A percentile compares a stretch with the other conserved stretches of the same genome.
These are phyloP conservation scores for Cladosporium cucumerinum DNA, from an alignment of 2,329 filamentous ascomycete genomes.

Conservation along the genomic window DNA sequence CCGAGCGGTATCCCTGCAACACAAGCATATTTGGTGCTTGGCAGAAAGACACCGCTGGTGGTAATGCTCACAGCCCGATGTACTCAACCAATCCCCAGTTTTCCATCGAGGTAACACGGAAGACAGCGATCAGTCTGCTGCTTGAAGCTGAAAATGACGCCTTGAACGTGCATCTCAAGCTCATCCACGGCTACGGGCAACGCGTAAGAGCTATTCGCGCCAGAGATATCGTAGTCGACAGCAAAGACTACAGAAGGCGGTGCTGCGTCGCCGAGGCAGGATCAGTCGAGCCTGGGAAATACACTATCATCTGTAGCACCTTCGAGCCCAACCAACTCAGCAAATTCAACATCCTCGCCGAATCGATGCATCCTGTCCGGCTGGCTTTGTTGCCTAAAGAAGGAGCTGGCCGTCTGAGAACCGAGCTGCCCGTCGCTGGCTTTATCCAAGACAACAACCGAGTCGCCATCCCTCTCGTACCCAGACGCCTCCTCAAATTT, in stretches of 20 bases:
- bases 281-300: slow-evolving; percentile 65
- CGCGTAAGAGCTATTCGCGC: slow-evolving; percentile 67
- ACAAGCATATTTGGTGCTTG: slow-evolving; percentile 64
- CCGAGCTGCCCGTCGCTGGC: slow-evolving; percentile 52
- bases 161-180: slow-evolving; percentile 76
- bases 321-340: slow-evolving; percentile 78
- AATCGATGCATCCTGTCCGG: slow-evolving; percentile 56
- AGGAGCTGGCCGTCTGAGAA: slow-evolving; percentile 69
- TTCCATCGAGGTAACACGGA: slow-evolving; percentile 56
- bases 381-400: slow-evolving; percentile 65
- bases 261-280: slow-evolving; percentile 66
- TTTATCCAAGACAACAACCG: slow-evolving; percentile 52
- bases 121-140: slow-evolving; percentile 66
- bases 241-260: slow-evolving; percentile 82
- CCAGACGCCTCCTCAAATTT: slow-evolving; percentile 47
- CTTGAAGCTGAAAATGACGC: slow-evolving; percentile 66
- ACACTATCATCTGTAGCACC: slow-evolving; percentile 86
- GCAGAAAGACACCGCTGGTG: slow-evolving; percentile 77
- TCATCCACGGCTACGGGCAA: slow-evolving; percentile 73
- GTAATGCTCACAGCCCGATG: slow-evolving; percentile 70
- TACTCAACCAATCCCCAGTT: slow-evolving; percentile 91
- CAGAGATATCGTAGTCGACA: slow-evolving; percentile 76
- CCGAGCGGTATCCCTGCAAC: slow-evolving; percentile 57
- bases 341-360: slow-evolving; percentile 71
- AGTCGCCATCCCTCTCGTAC: slow-evolving; percentile 51